These are phyloP conservation scores for Bacterosira constricta DNA, from an alignment of 108 stramenopile genomes.

Conservation along the genomic window DNA sequence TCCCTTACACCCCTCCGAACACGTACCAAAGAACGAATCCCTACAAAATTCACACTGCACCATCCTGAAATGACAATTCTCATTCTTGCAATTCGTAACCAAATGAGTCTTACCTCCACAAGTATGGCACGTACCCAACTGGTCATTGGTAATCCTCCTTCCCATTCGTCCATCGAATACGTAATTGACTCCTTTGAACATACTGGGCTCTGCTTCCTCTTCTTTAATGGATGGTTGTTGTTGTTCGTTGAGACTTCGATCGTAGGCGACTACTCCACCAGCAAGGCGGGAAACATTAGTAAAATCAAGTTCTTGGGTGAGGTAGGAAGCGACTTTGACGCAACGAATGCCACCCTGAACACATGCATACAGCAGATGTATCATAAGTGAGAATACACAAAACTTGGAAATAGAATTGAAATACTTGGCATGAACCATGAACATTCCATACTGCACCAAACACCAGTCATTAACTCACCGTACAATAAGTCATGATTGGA, in stretches of 20 bases:
- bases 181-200: constrained; percentile 95
- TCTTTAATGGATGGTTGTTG: too few species aligned
- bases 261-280: constrained; percentile 95
- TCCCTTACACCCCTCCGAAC: constrained; percentile 79
- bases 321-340: constrained; percentile 93
- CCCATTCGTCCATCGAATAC: constrained; percentile 98
- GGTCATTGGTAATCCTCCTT: constrained; percentile 89
- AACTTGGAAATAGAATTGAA: too few species aligned
- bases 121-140: constrained; percentile 81
- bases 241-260: constrained; percentile 75
- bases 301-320: constrained; percentile 94
- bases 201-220: constrained; percentile 68
- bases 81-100: constrained; percentile 89
- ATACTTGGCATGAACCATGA: too few species aligned
- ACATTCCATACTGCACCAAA: background rate
- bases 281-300: constrained; percentile 91
- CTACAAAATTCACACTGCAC: constrained; percentile 88
- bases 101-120: constrained; percentile 89
- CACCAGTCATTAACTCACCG: constrained; percentile 54
- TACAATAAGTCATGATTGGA: constrained; percentile 95
- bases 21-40: constrained; percentile 72
- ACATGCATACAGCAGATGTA: too few species aligned
- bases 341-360: constrained; percentile 86
- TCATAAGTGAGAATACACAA: too few species aligned
- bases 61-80: constrained; percentile 90